Evolutionary conservation across 768 basidiomycete species (phyloP).

Genomic region (Tremella mesenterica): DNA sequence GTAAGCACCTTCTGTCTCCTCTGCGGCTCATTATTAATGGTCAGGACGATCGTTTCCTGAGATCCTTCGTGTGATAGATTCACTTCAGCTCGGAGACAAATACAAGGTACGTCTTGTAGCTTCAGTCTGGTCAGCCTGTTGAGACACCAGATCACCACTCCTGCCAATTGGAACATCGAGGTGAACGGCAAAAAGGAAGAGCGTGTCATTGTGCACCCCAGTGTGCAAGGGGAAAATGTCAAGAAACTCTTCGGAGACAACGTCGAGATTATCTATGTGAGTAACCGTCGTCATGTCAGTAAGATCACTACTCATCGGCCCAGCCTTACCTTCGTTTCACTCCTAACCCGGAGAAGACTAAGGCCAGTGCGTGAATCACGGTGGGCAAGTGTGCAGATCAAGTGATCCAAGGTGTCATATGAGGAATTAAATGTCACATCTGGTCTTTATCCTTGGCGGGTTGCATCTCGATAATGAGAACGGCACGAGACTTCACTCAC

Average conservation of each 20-base stretch:
- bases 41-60: slow-evolving; percentile 36
- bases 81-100: slow-evolving; percentile 69
- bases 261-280: slow-evolving; percentile 64
- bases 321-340: slow-evolving; percentile 74
- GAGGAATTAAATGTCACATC: too few relatives aligned
- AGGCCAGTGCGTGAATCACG: slow-evolving; percentile 2
- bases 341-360: slow-evolving; percentile 34
- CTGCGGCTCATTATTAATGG: neutral
- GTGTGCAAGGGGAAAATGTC: slow-evolving; percentile 76
- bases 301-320: neutral
- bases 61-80: slow-evolving; percentile 63
- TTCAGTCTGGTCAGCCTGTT: neutral
- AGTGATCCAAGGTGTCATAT: too few relatives aligned
- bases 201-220: slow-evolving; percentile 73
- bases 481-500: too few relatives aligned
- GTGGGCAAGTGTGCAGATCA: too few relatives aligned
- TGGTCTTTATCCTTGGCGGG: too few relatives aligned
- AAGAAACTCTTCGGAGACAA: slow-evolving; percentile 80
- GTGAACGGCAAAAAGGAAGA: slow-evolving; percentile 47
- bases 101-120: slow-evolving; percentile 40
- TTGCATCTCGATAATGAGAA: too few relatives aligned
- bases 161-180: slow-evolving; percentile 90
- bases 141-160: slow-evolving; percentile 60
- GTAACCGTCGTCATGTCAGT: slow-evolving; percentile 11
- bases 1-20: too few relatives aligned